Conservation (phyloP, 495 filamentous ascomycete species). For the Astrothelium macrocarpum region DNA sequence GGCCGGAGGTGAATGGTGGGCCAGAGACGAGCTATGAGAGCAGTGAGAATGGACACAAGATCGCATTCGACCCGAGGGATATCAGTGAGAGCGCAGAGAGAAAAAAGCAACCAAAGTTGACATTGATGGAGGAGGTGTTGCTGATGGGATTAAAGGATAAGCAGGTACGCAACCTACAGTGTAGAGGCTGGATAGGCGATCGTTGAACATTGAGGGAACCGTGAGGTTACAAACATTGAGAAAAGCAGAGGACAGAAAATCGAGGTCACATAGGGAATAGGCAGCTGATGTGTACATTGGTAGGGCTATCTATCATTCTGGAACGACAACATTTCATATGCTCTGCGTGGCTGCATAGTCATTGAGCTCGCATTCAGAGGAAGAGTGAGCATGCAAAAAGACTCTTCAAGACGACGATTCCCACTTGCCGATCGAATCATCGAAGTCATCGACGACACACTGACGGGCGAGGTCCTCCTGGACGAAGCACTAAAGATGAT, state of each 20-base stretch:
- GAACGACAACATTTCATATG: conserved; percentile 99
- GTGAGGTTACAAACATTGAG: neutral
- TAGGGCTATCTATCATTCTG: conserved; percentile 98
- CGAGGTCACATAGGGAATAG: no score
- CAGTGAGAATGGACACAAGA: conserved; percentile 95
- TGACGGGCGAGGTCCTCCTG: conserved; percentile 93
- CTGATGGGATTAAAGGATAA: conserved; percentile 95
- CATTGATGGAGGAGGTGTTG: conserved; percentile 95
- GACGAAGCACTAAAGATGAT: conserved; percentile 99
- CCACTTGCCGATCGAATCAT: conserved; percentile 86
- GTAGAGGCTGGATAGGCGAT: neutral
- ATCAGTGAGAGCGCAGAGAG: conserved; percentile 95
- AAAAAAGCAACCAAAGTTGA: conserved; percentile 95
- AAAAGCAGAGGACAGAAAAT: no score
- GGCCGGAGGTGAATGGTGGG: conserved; percentile 45
- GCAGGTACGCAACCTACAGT: conserved; percentile 53
- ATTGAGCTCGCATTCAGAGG: conserved; percentile 93
- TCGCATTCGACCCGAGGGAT: conserved; percentile 93
- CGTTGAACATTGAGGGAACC: neutral
- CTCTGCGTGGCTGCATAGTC: conserved; percentile 92
- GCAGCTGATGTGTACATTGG: conserved; percentile 12
- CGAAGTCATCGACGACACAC: conserved; percentile 92
- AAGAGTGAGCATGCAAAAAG: conserved; percentile 96
- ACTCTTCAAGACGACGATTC: conserved; percentile 82
- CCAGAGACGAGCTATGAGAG: conserved; percentile 89